A percentile compares a stretch with the other conserved stretches of the same genome.
Conservation (phyloP, 176 grass and related monocot species). For the Oryza meridionalis region DNA sequence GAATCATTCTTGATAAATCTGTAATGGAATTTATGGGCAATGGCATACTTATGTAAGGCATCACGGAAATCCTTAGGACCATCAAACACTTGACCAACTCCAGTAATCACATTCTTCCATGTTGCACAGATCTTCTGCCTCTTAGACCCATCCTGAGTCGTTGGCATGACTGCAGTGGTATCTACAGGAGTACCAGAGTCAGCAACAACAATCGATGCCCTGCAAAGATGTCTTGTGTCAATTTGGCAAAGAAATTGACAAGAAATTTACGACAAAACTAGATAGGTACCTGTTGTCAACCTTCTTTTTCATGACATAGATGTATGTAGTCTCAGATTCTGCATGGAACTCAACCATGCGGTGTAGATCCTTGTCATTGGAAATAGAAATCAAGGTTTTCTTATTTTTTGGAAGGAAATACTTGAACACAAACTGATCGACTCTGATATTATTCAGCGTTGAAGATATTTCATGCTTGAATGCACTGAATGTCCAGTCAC, state of each 20-base stretch:
- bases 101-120: slow-evolving; percentile 87
- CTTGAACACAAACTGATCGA: slow-evolving; percentile 66
- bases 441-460: slow-evolving; percentile 67
- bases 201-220: slow-evolving; percentile 63
- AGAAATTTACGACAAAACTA: neutral
- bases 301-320: slow-evolving; percentile 91
- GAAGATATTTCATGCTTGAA: slow-evolving; percentile 78
- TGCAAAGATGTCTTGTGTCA: slow-evolving; percentile 39
- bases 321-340: slow-evolving; percentile 68
- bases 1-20: slow-evolving; percentile 93
- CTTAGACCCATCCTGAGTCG: slow-evolving; percentile 67
- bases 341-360: slow-evolving; percentile 98
- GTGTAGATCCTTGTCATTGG: slow-evolving; percentile 89
- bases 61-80: slow-evolving; percentile 85
- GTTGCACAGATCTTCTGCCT: slow-evolving; percentile 68
- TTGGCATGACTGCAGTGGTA: slow-evolving; percentile 43
- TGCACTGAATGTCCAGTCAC: slow-evolving; percentile 64
- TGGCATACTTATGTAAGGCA: slow-evolving; percentile 90
- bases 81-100: slow-evolving; percentile 87
- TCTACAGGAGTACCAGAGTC: slow-evolving; percentile 57
- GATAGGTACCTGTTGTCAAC: slow-evolving; percentile 71
- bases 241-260: slow-evolving; percentile 24
- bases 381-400: slow-evolving; percentile 85
- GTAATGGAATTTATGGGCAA: slow-evolving; percentile 89
- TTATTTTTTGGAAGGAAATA: slow-evolving; percentile 97